These are phyloP conservation scores for Lichtheimia ornata DNA, from an alignment of 371 early-diverging fungal species.

Conservation along the genomic window DNA sequence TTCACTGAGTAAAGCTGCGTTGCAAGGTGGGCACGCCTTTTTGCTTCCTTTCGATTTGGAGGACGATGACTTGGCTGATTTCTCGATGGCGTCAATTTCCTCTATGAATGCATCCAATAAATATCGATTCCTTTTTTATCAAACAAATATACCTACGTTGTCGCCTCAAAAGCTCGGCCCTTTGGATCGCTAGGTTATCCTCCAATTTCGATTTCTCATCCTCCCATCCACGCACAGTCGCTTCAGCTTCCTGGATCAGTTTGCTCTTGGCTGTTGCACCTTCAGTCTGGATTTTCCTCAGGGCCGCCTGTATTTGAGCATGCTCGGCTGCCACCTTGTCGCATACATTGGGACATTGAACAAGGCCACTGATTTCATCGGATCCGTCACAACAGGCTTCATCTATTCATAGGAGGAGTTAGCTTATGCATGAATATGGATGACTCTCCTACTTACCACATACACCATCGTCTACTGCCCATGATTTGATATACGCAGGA, in stretches of 20 bases:
- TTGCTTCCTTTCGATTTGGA: conserved; percentile 9
- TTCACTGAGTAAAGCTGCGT: conserved; percentile 25
- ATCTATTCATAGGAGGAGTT: conserved; percentile 41
- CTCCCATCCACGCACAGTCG: conserved; percentile 38
- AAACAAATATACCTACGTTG: conserved; percentile 22
- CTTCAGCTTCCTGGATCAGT: conserved; percentile 31
- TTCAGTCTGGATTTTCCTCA: conserved; percentile 26
- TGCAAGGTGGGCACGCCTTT: conserved; percentile 16
- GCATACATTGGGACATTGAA: conserved; percentile 77
- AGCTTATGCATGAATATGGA: conserved; percentile 1
- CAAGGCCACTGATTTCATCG: conserved; percentile 72
- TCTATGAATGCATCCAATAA: not conserved
- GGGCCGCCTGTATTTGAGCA: conserved; percentile 37
- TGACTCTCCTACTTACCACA: conserved; percentile 62
- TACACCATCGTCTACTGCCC: conserved; percentile 89
- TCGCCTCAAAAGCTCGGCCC: conserved; percentile 21
- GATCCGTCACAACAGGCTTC: conserved; percentile 94
- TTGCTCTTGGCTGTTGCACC: conserved; percentile 35
- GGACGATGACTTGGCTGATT: conserved; percentile 9
- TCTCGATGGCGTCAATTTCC: conserved; percentile 32
- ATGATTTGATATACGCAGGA: conserved; percentile 68
- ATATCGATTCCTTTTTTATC: not conserved
- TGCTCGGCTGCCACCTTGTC: conserved; percentile 54
- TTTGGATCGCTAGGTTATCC: conserved; percentile 33
- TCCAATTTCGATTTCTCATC: conserved; percentile 35